Conservation (phyloP, 345 rosid species). For the Bruguiera parviflora region DNA sequence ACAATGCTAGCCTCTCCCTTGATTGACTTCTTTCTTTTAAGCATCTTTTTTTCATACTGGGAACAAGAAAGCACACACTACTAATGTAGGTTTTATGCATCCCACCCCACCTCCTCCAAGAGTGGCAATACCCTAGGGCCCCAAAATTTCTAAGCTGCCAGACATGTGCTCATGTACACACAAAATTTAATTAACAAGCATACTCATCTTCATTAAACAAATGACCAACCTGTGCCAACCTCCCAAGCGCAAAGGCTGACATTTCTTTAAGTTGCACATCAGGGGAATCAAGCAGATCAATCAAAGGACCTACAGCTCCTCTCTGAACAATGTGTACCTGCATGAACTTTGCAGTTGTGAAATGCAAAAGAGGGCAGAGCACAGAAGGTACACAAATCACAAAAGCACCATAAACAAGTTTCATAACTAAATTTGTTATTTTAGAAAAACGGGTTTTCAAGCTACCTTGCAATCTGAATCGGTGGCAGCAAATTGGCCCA, state of each 20-base stretch:
- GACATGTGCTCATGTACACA: neutral
- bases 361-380: neutral
- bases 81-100: too few species aligned
- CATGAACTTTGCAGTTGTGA: constrained; percentile 17
- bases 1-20: too few species aligned
- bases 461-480: constrained; percentile 78
- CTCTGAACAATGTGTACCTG: constrained; percentile 84
- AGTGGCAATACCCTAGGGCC: too few species aligned
- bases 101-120: too few species aligned
- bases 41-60: too few species aligned
- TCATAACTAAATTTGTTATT: too few species aligned
- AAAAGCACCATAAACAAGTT: too few species aligned
- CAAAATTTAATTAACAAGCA: neutral
- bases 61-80: too few species aligned
- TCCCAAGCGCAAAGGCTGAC: constrained; percentile 82
- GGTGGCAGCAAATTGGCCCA: constrained; percentile 81
- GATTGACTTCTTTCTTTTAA: too few species aligned
- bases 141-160: too few species aligned
- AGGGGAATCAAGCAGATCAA: constrained; percentile 60
- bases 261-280: constrained; percentile 67
- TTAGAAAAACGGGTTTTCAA: constrained; percentile 1
- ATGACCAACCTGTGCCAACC: constrained; percentile 65
- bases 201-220: too few species aligned
- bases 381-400: neutral
- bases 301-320: constrained; percentile 65